These are phyloP conservation scores for Globisporangium nagaii DNA, from an alignment of 352 stramenopile genomes.

Conservation along the genomic window DNA sequence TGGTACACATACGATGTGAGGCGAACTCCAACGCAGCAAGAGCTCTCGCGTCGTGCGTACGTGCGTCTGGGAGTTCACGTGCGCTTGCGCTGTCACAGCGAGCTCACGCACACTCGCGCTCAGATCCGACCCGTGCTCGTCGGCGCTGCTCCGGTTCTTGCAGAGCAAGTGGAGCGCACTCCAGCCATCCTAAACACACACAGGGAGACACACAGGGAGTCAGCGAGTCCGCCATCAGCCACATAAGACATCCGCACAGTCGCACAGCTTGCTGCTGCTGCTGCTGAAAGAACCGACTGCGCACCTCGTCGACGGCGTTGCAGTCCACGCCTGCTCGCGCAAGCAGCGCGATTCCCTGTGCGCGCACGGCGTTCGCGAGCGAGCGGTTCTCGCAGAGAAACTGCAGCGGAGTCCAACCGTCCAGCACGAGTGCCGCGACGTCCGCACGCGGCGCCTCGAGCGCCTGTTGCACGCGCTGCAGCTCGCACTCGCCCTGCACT, in stretches of 20 bases:
- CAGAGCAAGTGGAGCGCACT: slow-evolving; percentile 58
- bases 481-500: slow-evolving; percentile 56
- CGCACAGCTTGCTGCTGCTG: too few relatives aligned
- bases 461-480: slow-evolving; percentile 26
- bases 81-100: slow-evolving; percentile 27
- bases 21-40: too few relatives aligned
- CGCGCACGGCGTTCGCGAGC: slow-evolving; percentile 29
- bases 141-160: slow-evolving; percentile 46
- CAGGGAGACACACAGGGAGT: not conserved
- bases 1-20: too few relatives aligned
- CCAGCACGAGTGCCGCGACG: slow-evolving; percentile 32
- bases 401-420: slow-evolving; percentile 78
- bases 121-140: slow-evolving; percentile 21
- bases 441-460: slow-evolving; percentile 13
- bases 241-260: not conserved
- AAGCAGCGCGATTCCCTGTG: slow-evolving; percentile 35
- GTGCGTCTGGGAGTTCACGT: slow-evolving; percentile 29
- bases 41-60: slow-evolving; percentile 10
- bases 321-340: slow-evolving; percentile 28
- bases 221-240: too few relatives aligned
- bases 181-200: slow-evolving; percentile 44
- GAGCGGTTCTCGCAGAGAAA: slow-evolving; percentile 64
- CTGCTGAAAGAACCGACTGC: not conserved
- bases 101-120: slow-evolving; percentile 34
- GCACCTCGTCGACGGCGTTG: slow-evolving; percentile 67